These are phyloP conservation scores for Suillus subalutaceus DNA, from an alignment of 768 basidiomycete genomes.

Conservation along the genomic window DNA sequence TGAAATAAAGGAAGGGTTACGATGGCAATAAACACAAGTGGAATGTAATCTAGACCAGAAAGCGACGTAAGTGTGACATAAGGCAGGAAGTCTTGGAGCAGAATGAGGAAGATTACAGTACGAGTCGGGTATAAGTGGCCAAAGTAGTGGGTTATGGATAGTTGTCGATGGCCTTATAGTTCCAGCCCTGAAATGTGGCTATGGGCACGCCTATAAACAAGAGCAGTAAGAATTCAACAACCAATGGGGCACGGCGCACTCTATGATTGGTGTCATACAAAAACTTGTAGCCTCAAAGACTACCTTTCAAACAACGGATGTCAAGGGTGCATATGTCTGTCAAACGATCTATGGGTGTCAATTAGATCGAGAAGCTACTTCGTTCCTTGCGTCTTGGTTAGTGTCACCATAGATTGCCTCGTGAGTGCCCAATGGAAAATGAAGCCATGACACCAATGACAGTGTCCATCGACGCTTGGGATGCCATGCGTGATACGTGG, in stretches of 20 bases:
- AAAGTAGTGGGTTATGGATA: constrained; percentile 10
- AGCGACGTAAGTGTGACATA: neutral
- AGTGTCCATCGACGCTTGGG: constrained; percentile 52
- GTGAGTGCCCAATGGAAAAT: constrained; percentile 30
- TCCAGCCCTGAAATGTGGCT: constrained; percentile 32
- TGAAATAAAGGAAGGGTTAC: constrained; percentile 1
- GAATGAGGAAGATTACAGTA: constrained; percentile 23
- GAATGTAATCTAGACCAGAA: neutral
- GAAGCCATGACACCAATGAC: constrained; percentile 21
- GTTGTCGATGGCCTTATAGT: constrained; percentile 19
- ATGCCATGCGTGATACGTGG: constrained; percentile 53
- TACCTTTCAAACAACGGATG: constrained; percentile 89
- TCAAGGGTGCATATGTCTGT: constrained; percentile 85
- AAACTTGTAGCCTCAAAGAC: constrained; percentile 89
- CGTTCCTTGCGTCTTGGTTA: constrained; percentile 85
- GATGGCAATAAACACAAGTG: neutral
- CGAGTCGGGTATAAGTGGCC: constrained; percentile 31
- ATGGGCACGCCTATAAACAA: constrained; percentile 35
- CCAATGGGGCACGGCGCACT: constrained; percentile 52
- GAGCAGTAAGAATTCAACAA: constrained; percentile 10
- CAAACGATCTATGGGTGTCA: constrained; percentile 86
- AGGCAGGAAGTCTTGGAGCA: neutral
- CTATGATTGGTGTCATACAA: constrained; percentile 82
- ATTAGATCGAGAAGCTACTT: constrained; percentile 93
- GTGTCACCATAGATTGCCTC: constrained; percentile 72